Conservation (phyloP, 208 protist genomes). For the Angomonas desouzai region DNA sequence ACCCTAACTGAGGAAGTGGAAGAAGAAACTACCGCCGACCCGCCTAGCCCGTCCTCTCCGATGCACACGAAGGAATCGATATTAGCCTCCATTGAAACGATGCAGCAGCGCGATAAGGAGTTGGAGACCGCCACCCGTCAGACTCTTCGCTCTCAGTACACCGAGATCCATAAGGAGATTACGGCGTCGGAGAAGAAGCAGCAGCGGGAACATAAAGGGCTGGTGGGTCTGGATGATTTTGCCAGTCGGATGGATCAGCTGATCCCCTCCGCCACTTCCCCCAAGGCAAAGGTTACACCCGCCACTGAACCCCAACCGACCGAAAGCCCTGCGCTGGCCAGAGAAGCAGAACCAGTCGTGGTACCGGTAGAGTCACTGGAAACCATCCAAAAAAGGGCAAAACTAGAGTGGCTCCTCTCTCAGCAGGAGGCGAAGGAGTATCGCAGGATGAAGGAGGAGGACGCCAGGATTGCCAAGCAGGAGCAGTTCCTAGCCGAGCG, state of each 20-base stretch:
- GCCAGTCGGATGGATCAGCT: constrained; percentile 41
- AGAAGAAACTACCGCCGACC: neutral
- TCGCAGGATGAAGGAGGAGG: constrained; percentile 43
- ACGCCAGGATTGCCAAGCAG: constrained; percentile 27
- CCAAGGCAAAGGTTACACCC: constrained; percentile 8
- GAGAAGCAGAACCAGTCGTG: too few species aligned
- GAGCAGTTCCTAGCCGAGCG: constrained; percentile 23
- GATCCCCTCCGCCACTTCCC: constrained; percentile 18
- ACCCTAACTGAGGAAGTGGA: neutral
- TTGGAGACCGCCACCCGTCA: constrained; percentile 19
- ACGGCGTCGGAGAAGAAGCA: neutral
- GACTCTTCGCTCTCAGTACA: constrained; percentile 7
- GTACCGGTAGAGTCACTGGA: constrained; percentile 16
- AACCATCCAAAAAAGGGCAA: constrained; percentile 26
- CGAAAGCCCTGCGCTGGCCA: too few species aligned
- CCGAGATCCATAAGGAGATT: neutral
- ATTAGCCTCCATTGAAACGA: constrained; percentile 3
- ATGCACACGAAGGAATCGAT: neutral
- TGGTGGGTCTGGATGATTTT: constrained; percentile 49
- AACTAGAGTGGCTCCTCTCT: constrained; percentile 27
- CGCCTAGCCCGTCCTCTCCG: neutral
- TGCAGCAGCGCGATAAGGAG: constrained; percentile 29
- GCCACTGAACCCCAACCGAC: neutral
- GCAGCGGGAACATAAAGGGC: constrained; percentile 20
- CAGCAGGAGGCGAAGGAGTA: constrained; percentile 26